Base-by-base conservation (phyloP, 345 rosid genomes). In the Eucalyptus sp. region DNA sequence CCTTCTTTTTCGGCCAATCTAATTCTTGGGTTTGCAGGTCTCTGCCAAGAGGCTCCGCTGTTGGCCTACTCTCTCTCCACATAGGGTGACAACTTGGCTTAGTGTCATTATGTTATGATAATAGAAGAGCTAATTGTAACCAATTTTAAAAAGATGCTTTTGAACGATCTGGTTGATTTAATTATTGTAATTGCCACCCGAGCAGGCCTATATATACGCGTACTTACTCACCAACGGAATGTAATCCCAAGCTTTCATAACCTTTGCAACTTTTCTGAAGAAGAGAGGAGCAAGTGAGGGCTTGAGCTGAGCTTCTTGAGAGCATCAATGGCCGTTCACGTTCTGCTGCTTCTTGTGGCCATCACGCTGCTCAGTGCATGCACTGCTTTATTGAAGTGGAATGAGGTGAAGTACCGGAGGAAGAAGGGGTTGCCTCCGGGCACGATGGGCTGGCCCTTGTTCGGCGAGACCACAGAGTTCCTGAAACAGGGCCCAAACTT, bases 391-490 rank as follows among this genome's bases (percentile, higher is more conserved):
- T 89, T 95, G 88, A 94, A 92, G 91, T 95, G 98, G 98, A 95
- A 96, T 91, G 95, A 95, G 91, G 87, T 95, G 89, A 92, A 92
- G 44, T 96, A 93, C 91, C 90, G 90, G 85, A 94, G 91, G 90
- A 93, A 90, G 90, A 93, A 93, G 87, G 93, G 95, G 14, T 90
- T 97, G 93, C 99, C 99, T 58, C 96, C 96, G 5, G 99, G 99
- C 41, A 94, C 95, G n/a, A 95, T 96, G 99, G 99, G 99, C 4
- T 97, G 98, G 98, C 99, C 98, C 20, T 66, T 96, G 89, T 93
- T 95, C 87, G 99, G 98, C 8, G 96, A 97, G 92, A 97, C 98
- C 29, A 93, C 95, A 5, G 96, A 96, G 90, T 96, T 97, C 50
- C 95, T 96, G 64, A 94, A 91, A 86, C 96, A 93, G 79, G 99